Evolutionary conservation across 1,139 yeast genomes (phyloP).

Genomic region (Lodderomyces metapsilosis): DNA sequence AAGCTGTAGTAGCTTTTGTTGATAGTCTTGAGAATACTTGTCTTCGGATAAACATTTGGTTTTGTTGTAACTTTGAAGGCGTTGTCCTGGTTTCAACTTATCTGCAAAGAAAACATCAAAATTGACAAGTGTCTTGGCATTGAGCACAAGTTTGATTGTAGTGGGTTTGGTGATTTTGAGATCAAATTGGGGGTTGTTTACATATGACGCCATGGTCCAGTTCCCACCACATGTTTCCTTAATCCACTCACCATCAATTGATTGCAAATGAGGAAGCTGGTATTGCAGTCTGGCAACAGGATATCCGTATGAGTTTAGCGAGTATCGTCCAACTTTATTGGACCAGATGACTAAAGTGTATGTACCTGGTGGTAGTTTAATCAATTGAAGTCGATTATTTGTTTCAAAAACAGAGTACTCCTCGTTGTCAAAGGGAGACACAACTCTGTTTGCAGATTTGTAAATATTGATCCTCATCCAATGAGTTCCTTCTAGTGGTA

Average conservation of each 20-base stretch:
- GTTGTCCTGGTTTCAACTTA: constrained; percentile 16
- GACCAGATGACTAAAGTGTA: constrained; percentile 28
- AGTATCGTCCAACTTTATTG: constrained; percentile 27
- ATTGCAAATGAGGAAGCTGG: constrained; percentile 20
- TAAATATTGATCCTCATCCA: constrained; percentile 31
- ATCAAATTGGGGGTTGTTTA: constrained; percentile 63
- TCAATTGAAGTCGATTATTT: constrained; percentile 28
- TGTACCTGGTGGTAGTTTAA: constrained; percentile 26
- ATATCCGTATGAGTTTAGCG: constrained; percentile 30
- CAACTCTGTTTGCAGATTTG: constrained; percentile 25
- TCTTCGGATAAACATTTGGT: constrained; percentile 28
- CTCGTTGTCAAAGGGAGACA: constrained; percentile 29
- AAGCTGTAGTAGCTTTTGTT: constrained; percentile 19
- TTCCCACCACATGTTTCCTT: constrained; percentile 53
- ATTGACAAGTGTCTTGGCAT: constrained; percentile 21
- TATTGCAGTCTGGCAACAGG: constrained; percentile 23
- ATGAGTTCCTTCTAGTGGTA: constrained; percentile 20
- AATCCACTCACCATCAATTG: constrained; percentile 49
- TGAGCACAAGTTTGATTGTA: constrained; percentile 24
- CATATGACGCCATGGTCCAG: constrained; percentile 49
- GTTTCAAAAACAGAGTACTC: constrained; percentile 23
- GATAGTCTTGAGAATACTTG: constrained; percentile 24
- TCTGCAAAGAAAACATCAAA: constrained; percentile 42
- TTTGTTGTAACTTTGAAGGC: constrained; percentile 28
- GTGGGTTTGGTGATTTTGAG: constrained; percentile 21